Base-by-base conservation (phyloP, 2,329 filamentous ascomycete species). In the Chaetomium olivaceum region DNA sequence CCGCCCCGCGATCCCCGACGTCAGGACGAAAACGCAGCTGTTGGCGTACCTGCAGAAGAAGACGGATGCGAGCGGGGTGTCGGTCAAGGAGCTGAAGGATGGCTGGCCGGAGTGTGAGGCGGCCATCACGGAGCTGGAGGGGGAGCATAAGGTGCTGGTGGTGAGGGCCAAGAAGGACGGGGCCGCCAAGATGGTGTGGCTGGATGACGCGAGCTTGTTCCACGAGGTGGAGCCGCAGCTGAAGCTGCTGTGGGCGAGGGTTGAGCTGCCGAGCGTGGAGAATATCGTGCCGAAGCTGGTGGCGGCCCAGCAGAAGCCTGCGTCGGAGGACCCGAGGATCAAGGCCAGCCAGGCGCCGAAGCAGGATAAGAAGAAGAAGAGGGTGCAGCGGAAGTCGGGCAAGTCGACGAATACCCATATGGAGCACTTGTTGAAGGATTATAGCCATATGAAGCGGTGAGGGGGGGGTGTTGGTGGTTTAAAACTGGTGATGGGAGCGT, bases 81-180 rank as follows among this genome's bases (percentile, higher is more conserved):
- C 84, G 46, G 92, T 98, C 68, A 93, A 92, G 76, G 93, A 97
- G 73, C 85, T 99, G 68, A 96, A 97, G 79, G 95, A 99, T 76
- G 95, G 95, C 69, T 99, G 95, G 95, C 88, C 90, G 27, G 89
- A 90, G 72, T 96, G 92, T 74, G 88, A 93, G 67, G 86, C 89
- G 23, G 86, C 90, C 11, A 90, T 99, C 75, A 86, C 90, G 68
- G 83, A 86, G 71, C 84, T 99, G 60, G 94, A 97, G 80, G 79
- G 79, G 50, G 86, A 91, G 75, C 89, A 93, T 74, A 89, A 90
- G 77, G 83, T 98, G 55, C 83, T 98, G 43, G 92, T 97, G 6
- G 91, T 92, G 25, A 87, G 93, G 67, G 93, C 93, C 63, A 96
- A 95, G 80, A 98, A 98, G 81, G 94, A 98, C 76, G 90, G 91